Evolutionary conservation across 805 yeast genomes (phyloP).

Genomic region (Myxozyma vanderwaltii): DNA sequence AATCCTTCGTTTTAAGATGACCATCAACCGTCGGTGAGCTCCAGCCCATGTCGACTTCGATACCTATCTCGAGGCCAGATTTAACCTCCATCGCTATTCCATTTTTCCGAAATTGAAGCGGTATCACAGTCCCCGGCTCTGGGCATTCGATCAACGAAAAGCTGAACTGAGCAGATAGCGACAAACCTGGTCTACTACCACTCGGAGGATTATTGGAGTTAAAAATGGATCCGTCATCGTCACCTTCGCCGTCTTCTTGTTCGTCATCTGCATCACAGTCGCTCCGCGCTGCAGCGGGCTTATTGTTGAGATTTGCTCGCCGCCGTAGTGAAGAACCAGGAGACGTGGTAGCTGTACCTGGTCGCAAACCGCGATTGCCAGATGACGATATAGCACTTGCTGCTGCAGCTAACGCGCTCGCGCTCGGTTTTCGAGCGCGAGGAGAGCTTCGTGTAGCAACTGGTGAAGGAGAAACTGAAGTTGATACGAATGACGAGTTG

Average conservation of each 20-base stretch:
- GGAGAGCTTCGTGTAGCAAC: conserved; percentile 13
- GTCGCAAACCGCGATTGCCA: background rate
- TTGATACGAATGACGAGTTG: background rate
- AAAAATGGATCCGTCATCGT: background rate
- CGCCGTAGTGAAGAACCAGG: conserved; percentile 2
- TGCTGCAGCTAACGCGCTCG: background rate
- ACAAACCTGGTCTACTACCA: background rate
- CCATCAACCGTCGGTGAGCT: conserved; percentile 14
- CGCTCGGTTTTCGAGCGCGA: conserved; percentile 2
- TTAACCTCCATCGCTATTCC: conserved; percentile 13
- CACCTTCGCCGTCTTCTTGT: conserved; percentile 8
- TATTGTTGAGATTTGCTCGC: background rate
- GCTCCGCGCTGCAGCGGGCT: background rate
- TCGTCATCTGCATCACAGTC: conserved; percentile 26
- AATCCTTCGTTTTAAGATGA: background rate
- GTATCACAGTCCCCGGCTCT: conserved; percentile 14
- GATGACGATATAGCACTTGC: background rate
- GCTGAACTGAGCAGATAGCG: conserved; percentile 8
- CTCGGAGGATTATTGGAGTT: background rate
- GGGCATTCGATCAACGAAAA: conserved; percentile 25
- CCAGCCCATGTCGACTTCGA: conserved; percentile 30
- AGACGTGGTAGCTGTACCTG: background rate
- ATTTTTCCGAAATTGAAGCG: conserved; percentile 6
- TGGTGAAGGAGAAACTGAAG: conserved; percentile 16
- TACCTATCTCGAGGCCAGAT: conserved; percentile 19